Evolutionary conservation across 2,329 filamentous ascomycete species (phyloP).

Genomic region (Colletotrichum shisoi): DNA sequence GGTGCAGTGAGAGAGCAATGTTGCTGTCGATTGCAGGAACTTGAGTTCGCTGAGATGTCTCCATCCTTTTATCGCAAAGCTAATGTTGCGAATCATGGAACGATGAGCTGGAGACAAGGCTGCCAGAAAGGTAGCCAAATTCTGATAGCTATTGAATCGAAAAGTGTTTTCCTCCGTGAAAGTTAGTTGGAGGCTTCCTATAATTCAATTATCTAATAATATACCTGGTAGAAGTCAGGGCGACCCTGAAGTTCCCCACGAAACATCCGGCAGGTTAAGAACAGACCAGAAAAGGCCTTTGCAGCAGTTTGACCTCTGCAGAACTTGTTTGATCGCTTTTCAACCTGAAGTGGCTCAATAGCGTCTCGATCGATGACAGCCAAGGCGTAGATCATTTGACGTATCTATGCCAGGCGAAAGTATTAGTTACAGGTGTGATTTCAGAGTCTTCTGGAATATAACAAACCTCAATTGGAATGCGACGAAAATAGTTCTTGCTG

Average conservation of each 20-base stretch:
- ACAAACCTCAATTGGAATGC: conserved; percentile 5
- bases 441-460: neutral
- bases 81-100: neutral
- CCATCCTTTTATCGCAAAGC: neutral
- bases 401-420: neutral
- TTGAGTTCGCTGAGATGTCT: neutral
- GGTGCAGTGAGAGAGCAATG: conserved; percentile 20
- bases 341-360: conserved; percentile 1
- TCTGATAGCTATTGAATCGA: neutral
- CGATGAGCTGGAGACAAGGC: conserved; percentile 21
- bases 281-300: conserved; percentile 8
- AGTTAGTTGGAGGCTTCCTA: neutral
- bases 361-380: conserved; percentile 10
- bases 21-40: neutral
- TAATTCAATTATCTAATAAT: too few relatives aligned
- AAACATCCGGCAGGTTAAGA: conserved; percentile 11
- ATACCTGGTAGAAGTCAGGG: conserved; percentile 18
- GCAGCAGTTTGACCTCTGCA: neutral
- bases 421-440: neutral
- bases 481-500: neutral
- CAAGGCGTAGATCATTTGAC: conserved; percentile 13
- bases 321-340: conserved; percentile 21
- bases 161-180: conserved; percentile 7
- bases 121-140: conserved; percentile 4
- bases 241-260: neutral